Percentiles rank a stretch among this genome's conserved stretches.
Evolutionary conservation across 2,329 filamentous ascomycete species (phyloP).

Genomic region (Fusarium chaquense): DNA sequence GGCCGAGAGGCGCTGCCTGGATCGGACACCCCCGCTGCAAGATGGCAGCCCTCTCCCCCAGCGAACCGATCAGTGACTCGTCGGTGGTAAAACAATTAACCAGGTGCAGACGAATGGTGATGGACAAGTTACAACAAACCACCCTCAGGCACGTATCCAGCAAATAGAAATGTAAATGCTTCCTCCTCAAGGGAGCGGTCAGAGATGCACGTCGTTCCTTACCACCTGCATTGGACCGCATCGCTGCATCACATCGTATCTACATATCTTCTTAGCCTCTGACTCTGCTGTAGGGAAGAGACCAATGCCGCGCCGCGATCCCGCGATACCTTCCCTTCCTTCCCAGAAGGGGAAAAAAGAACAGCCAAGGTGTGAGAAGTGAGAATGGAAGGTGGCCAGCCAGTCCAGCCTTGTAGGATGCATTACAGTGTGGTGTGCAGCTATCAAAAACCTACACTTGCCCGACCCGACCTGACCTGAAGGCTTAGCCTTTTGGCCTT

Average conservation of each 20-base stretch:
- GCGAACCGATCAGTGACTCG: slow-evolving; percentile 21
- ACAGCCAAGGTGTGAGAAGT: slow-evolving; percentile 1
- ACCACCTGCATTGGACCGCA: slow-evolving; percentile 35
- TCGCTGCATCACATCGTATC: slow-evolving; percentile 30
- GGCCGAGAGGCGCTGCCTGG: slow-evolving; percentile 16
- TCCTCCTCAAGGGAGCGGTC: slow-evolving; percentile 33
- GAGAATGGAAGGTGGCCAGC: not conserved
- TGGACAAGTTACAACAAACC: not conserved
- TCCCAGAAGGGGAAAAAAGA: slow-evolving; percentile 25
- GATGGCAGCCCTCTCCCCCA: slow-evolving; percentile 6
- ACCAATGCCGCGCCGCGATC: slow-evolving; percentile 30
- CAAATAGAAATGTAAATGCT: slow-evolving; percentile 26
- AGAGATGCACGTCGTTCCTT: slow-evolving; percentile 28
- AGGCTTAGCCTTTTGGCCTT: slow-evolving; percentile 16
- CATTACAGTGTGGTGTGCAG: slow-evolving; percentile 23
- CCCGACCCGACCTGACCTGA: slow-evolving; percentile 8
- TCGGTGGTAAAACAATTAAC: slow-evolving; percentile 29
- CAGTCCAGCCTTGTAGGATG: slow-evolving; percentile 24
- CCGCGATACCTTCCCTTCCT: slow-evolving; percentile 19
- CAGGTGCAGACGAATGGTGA: slow-evolving; percentile 18
- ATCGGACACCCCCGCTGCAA: slow-evolving; percentile 33
- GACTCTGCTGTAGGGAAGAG: not conserved
- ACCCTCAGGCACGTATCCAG: slow-evolving; percentile 21
- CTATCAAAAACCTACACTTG: slow-evolving; percentile 27
- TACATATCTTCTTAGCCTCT: slow-evolving; percentile 12